phyloP scores from a whole-genome alignment of 176 grass and related monocot species.

The Lolium rigidum region DNA sequence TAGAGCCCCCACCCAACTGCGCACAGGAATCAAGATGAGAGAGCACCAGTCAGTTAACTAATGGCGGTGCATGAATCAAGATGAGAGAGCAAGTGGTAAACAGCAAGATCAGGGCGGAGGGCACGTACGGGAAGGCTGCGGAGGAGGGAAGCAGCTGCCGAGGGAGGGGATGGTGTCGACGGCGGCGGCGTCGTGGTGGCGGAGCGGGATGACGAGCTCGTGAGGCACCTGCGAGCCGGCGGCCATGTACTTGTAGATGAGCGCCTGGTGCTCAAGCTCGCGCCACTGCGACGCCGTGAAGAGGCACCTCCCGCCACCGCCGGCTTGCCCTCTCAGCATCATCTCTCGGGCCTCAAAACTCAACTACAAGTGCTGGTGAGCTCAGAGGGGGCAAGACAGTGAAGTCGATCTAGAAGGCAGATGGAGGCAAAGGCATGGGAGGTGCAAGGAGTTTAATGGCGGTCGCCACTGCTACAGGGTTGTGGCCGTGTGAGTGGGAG shows the following conservation, averaged over 20 bases:
- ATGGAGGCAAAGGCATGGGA: neutral
- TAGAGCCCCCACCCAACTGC: constrained; percentile 84
- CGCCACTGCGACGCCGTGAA: constrained; percentile 95
- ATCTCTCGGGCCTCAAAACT: constrained; percentile 10
- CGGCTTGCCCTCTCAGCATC: constrained; percentile 64
- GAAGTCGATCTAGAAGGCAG: neutral
- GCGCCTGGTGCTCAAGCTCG: constrained; percentile 94
- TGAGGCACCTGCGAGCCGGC: constrained; percentile 73
- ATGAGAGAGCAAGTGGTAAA: too few relatives aligned
- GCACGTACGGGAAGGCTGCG: constrained; percentile 55
- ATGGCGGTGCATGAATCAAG: neutral
- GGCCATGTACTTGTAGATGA: constrained; percentile 97
- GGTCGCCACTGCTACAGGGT: neutral
- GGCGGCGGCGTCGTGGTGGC: constrained; percentile 50
- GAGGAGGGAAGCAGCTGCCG: constrained; percentile 56
- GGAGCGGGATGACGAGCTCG: constrained; percentile 78
- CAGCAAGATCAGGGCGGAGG: neutral
- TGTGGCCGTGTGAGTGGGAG: neutral
- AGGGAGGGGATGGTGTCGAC: constrained; percentile 65
- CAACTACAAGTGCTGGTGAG: neutral
- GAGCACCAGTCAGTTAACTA: neutral
- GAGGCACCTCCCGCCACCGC: constrained; percentile 45
- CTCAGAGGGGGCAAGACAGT: neutral
- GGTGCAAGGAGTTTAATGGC: neutral
- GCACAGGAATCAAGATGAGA: neutral